Base-by-base conservation (phyloP, 495 filamentous ascomycete species). In the Penicillium robsamsonii region DNA sequence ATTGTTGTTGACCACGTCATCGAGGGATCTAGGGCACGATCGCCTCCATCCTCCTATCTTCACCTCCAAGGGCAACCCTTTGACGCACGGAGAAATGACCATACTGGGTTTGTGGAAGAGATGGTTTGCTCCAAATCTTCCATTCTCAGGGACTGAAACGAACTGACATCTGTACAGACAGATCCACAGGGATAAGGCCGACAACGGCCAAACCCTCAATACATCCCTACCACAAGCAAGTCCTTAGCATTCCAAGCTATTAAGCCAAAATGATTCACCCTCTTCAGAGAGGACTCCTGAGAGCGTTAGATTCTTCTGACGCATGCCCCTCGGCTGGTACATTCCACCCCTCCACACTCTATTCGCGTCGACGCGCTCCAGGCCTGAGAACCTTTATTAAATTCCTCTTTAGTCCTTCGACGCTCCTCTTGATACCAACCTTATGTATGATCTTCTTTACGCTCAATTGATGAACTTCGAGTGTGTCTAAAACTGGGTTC, bases 341-440 rank as follows among this genome's bases (percentile, higher is more conserved):
- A 69, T 69, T 69, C 66, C 66, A 64, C 63, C 61, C 66, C 63
- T 69, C 66, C 66, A 67, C 64, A 57, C 55, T 59, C 42, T 58
- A 44, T 53, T 49, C 64, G 66, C 66, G 66, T 71, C 64, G 66
- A 71, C 68, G 68, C 66, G 68, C 52, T 57, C 50, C 24, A 31
- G 50, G 57, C 37, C 54, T 20, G 18, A 33, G 17, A 40, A 42
- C 42, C 47, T 43, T 50, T 42, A 53, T 66, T 57, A 56, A 53
- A 57, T 58, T 61, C 55, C 60, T 40, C 51, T 58, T 67, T 58
- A 63, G 61, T 64, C 56, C 48, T 10, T 31, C 20, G 12, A 24
- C 24, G 6, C 40, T 55, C 42, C 24, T 50, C 44, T 25, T n/a
- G 53, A 17, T 29, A n/a, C 42, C 27, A 27, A 12, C 24, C 18